These are phyloP conservation scores for Microthlaspi erraticum DNA, from an alignment of 345 rosid species.

Conservation along the genomic window DNA sequence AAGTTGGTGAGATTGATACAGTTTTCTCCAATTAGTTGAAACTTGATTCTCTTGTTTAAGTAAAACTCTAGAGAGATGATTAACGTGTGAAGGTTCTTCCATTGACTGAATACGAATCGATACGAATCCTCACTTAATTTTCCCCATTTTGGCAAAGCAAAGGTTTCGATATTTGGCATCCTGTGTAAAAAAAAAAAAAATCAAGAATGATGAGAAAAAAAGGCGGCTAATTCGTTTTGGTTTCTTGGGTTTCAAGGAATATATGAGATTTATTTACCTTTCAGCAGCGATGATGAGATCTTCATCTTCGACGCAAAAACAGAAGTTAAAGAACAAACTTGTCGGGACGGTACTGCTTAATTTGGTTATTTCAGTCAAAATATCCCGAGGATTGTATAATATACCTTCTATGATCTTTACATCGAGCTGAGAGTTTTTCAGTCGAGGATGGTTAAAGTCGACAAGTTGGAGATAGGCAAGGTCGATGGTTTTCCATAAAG, in stretches of 20 bases:
- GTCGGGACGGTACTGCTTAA: not conserved
- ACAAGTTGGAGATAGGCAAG: not conserved
- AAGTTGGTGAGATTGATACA: not conserved
- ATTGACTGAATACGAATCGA: slow-evolving; percentile 4
- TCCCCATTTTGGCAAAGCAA: not conserved
- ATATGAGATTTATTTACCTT: slow-evolving; percentile 9
- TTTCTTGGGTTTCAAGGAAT: not conserved
- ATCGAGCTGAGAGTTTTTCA: not conserved
- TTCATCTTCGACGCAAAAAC: not conserved
- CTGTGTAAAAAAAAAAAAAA: not conserved
- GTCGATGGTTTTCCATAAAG: slow-evolving; percentile 9
- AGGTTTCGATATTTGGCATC: not conserved
- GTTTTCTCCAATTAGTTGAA: not conserved
- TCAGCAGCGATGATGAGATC: slow-evolving; percentile 17
- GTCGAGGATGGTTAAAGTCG: not conserved
- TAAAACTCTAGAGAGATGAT: not conserved
- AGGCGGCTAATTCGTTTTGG: not conserved
- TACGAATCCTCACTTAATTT: not conserved
- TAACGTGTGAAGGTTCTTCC: slow-evolving; percentile 13
- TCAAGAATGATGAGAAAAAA: not conserved
- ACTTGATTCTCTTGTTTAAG: not conserved
- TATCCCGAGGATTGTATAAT: not conserved
- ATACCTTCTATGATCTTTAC: no score
- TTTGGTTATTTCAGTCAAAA: slow-evolving; percentile 2
- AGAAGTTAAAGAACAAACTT: not conserved